These are phyloP conservation scores for Cladosporium sp. DNA, from an alignment of 2,329 filamentous ascomycete species.

Conservation along the genomic window DNA sequence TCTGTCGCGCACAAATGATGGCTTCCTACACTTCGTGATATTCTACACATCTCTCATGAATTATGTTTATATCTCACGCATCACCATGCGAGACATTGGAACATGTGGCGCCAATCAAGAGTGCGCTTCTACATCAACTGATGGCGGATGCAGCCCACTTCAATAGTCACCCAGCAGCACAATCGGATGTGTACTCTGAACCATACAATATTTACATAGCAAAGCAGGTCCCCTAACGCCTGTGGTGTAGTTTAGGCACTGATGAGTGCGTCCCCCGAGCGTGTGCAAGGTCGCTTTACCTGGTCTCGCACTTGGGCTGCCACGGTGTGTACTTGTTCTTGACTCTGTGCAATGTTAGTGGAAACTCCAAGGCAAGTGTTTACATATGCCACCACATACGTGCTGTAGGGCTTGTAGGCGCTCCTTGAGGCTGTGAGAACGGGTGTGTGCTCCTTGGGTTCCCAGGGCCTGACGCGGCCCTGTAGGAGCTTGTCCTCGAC, in stretches of 20 bases:
- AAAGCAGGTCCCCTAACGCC: conserved; percentile 13
- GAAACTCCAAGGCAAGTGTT: background rate
- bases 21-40: too few species aligned
- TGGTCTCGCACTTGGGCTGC: conserved; percentile 44
- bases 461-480: conserved; percentile 67
- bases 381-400: conserved; percentile 60
- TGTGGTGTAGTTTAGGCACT: conserved; percentile 5
- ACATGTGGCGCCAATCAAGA: too few species aligned
- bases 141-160: background rate
- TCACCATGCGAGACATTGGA: too few species aligned
- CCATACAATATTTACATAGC: conserved; percentile 14
- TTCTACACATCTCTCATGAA: too few species aligned
- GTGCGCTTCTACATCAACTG: too few species aligned
- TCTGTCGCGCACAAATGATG: too few species aligned
- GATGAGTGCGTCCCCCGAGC: background rate
- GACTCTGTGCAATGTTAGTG: conserved; percentile 30
- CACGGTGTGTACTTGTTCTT: conserved; percentile 49
- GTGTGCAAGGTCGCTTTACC: conserved; percentile 20
- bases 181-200: background rate
- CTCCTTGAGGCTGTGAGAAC: conserved; percentile 72
- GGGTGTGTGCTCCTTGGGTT: conserved; percentile 66
- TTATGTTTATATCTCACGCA: too few species aligned
- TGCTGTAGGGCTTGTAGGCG: conserved; percentile 91
- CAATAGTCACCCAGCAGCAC: background rate
- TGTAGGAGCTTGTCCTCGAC: conserved; percentile 68